Percentiles rank a stretch among this genome's conserved stretches.
Evolutionary conservation across 2,329 filamentous ascomycete genomes (phyloP).

Genomic region (Arthrobotrys sphaeroides): DNA sequence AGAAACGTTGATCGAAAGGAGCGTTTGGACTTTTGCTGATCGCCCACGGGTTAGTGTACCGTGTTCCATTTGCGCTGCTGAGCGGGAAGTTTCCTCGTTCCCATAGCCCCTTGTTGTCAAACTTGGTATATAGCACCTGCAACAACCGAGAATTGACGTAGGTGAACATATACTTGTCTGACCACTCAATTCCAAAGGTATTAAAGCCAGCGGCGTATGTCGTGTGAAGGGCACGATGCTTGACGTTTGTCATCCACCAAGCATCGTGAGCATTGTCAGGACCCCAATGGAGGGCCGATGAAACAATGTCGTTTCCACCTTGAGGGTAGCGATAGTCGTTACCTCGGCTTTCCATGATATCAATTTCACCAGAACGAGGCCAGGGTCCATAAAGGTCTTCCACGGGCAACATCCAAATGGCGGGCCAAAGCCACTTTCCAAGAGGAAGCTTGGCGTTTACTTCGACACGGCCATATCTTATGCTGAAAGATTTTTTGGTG

Average conservation of each 20-base stretch:
- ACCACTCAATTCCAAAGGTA: constrained; percentile 85
- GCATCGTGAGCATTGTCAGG: constrained; percentile 76
- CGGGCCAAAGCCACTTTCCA: constrained; percentile 89
- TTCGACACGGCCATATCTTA: constrained; percentile 84
- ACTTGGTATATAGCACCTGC: constrained; percentile 82
- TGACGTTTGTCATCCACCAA: constrained; percentile 85
- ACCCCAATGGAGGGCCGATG: constrained; percentile 83
- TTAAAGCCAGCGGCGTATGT: constrained; percentile 76
- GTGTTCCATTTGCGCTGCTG: constrained; percentile 72
- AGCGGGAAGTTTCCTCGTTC: constrained; percentile 74
- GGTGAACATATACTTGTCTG: constrained; percentile 85
- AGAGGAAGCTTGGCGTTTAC: constrained; percentile 78
- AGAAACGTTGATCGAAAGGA: constrained; percentile 80
- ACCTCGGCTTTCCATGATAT: constrained; percentile 81
- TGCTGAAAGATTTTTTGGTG: constrained; percentile 74
- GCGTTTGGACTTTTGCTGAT: constrained; percentile 70
- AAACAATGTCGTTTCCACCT: constrained; percentile 82
- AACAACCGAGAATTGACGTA: constrained; percentile 82
- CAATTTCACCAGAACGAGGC: constrained; percentile 84
- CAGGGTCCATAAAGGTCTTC: constrained; percentile 77
- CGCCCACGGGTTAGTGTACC: constrained; percentile 72
- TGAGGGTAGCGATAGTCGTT: constrained; percentile 81
- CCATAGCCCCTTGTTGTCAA: constrained; percentile 72
- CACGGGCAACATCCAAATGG: constrained; percentile 88
- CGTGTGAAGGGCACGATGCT: constrained; percentile 77